phyloP scores from a whole-genome alignment of 179 eudicot species.

The Spinacia oleracea region DNA sequence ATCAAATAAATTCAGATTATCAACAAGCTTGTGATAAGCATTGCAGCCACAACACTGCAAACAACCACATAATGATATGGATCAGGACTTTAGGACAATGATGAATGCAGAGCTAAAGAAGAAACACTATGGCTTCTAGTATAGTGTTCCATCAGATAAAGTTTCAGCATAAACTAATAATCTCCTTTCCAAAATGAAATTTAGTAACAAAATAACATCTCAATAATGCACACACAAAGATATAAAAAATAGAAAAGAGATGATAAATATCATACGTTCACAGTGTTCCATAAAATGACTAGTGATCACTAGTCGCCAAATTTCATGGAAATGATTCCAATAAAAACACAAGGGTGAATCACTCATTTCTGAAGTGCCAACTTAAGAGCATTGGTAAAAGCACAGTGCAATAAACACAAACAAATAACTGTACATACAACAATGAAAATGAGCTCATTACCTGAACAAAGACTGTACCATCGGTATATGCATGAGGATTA shows the following conservation, averaged over 20 bases:
- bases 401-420: background rate
- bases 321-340: background rate
- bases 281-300: background rate
- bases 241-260: background rate
- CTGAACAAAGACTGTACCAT: slow-evolving; percentile 96
- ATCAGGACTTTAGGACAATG: slow-evolving; percentile 4
- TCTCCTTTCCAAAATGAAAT: background rate
- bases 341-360: slow-evolving; percentile 4
- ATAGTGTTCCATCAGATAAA: background rate
- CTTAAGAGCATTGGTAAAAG: background rate
- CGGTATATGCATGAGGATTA: slow-evolving; percentile 94
- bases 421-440: background rate
- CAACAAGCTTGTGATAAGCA: slow-evolving; percentile 94
- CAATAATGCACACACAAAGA: background rate
- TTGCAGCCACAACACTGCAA: slow-evolving; percentile 92
- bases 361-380: background rate
- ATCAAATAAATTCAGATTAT: slow-evolving; percentile 83
- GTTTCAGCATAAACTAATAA: background rate
- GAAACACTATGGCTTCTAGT: background rate
- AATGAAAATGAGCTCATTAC: slow-evolving; percentile 32
- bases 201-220: background rate
- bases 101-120: background rate
- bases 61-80: background rate
- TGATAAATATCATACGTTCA: background rate
- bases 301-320: background rate